phyloP scores from a whole-genome alignment of 352 stramenopile genomes.

The Globisporangium uncinulatum region DNA sequence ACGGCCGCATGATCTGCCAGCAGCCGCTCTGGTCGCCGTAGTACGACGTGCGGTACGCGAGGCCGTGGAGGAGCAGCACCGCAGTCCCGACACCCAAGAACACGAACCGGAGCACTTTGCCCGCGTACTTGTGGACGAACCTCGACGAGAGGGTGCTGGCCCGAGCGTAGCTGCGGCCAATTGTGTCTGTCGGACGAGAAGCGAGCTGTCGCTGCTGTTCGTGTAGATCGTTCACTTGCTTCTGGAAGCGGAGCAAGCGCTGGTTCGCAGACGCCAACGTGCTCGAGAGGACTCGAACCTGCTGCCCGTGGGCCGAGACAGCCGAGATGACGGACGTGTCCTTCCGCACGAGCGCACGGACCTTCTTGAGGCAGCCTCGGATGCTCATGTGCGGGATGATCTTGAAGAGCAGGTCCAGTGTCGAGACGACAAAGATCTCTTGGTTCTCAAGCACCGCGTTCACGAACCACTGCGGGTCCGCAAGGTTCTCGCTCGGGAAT shows the following conservation, averaged over 20 bases:
- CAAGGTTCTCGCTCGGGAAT: constrained; percentile 10
- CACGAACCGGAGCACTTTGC: constrained; percentile 18
- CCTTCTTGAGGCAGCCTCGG: constrained; percentile 12
- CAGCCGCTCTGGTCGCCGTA: constrained; percentile 16
- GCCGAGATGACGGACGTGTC: constrained; percentile 7
- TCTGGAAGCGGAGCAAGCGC: constrained; percentile 8
- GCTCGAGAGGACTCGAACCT: not conserved
- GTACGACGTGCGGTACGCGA: constrained; percentile 15
- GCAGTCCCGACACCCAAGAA: constrained; percentile 13
- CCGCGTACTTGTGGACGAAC: constrained; percentile 19
- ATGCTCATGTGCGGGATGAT: constrained; percentile 19
- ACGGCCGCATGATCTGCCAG: constrained; percentile 20
- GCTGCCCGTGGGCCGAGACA: not conserved
- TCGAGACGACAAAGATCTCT: constrained; percentile 15
- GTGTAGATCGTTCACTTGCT: constrained; percentile 5
- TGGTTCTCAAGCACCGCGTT: constrained; percentile 15
- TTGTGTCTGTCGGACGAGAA: not conserved
- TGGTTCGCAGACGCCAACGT: not conserved
- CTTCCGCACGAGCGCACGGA: constrained; percentile 13
- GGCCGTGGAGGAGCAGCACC: constrained; percentile 9
- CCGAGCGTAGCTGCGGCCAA: not conserved
- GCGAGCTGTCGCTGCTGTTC: constrained; percentile 2
- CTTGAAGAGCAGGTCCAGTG: constrained; percentile 15
- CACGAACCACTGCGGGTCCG: constrained; percentile 15
- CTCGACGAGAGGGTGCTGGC: not conserved